These are phyloP conservation scores for Diplocarpon rosae DNA, from an alignment of 2,329 filamentous ascomycete species.

Conservation along the genomic window DNA sequence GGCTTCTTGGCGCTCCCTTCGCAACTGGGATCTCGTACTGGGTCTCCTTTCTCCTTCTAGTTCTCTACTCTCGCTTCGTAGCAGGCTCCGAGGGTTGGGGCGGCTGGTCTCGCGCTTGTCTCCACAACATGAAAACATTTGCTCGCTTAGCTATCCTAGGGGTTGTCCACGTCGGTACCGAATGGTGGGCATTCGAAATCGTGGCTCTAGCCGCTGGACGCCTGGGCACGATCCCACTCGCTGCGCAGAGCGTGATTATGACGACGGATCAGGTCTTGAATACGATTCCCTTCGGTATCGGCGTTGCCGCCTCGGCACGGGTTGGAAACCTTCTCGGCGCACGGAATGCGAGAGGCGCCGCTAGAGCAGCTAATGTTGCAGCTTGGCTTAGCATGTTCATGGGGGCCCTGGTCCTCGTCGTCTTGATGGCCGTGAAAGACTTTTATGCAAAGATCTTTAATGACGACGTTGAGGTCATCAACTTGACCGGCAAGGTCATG, in stretches of 20 bases:
- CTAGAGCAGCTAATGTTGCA: slow-evolving; percentile 62
- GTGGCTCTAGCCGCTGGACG: slow-evolving; percentile 73
- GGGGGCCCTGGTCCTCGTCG: slow-evolving; percentile 53
- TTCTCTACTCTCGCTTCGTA: slow-evolving; percentile 62
- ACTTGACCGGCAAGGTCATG: slow-evolving; percentile 65
- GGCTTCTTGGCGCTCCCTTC: slow-evolving; percentile 67
- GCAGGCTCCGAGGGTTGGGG: slow-evolving; percentile 70
- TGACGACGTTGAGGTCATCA: slow-evolving; percentile 60
- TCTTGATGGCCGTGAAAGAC: slow-evolving; percentile 60
- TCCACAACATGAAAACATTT: slow-evolving; percentile 61
- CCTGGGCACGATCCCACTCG: slow-evolving; percentile 67
- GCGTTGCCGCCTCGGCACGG: slow-evolving; percentile 67
- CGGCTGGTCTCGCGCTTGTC: slow-evolving; percentile 52
- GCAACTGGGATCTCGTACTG: slow-evolving; percentile 82
- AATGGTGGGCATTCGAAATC: slow-evolving; percentile 94
- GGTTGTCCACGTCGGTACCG: slow-evolving; percentile 73
- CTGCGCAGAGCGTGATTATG: slow-evolving; percentile 83
- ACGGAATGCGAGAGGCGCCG: slow-evolving; percentile 51
- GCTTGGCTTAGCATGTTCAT: slow-evolving; percentile 62
- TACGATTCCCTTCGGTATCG: slow-evolving; percentile 78
- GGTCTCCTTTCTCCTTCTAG: slow-evolving; percentile 66
- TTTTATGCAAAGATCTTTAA: slow-evolving; percentile 74
- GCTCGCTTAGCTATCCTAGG: slow-evolving; percentile 64
- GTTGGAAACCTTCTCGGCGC: slow-evolving; percentile 73
- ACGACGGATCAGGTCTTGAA: slow-evolving; percentile 70